Evolutionary conservation across 1,284 basidiomycete species (phyloP).

Genomic region (Mrakiaceae sp.): DNA sequence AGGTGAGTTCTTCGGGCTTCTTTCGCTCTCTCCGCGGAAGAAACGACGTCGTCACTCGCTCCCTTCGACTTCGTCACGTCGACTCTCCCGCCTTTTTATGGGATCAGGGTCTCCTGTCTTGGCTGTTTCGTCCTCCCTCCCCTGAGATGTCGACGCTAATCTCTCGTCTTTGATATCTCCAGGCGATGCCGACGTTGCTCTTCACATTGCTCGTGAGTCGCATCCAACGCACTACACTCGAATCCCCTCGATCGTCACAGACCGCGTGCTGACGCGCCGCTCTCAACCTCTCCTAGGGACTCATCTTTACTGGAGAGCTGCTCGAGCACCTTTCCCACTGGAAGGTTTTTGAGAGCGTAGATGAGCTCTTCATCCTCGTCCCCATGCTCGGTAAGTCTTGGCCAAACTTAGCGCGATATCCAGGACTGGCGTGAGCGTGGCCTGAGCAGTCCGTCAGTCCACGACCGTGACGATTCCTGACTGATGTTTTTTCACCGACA

Average conservation of each 20-base stretch:
- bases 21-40: not conserved
- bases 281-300: conserved; percentile 22
- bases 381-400: conserved; percentile 40
- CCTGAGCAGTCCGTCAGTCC: too few species aligned
- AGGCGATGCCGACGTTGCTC: conserved; percentile 39
- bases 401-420: too few species aligned
- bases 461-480: too few species aligned
- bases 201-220: conserved; percentile 30
- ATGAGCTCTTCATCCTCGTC: conserved; percentile 94
- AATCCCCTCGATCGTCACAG: too few species aligned
- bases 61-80: too few species aligned
- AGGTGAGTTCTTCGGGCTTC: not conserved
- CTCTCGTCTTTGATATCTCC: not conserved
- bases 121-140: too few species aligned
- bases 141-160: too few species aligned
- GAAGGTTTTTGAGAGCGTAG: conserved; percentile 75
- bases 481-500: not conserved
- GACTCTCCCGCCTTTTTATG: too few species aligned
- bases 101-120: too few species aligned
- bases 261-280: not conserved
- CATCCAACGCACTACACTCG: not conserved
- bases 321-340: conserved; percentile 77
- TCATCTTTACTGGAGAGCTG: conserved; percentile 79
- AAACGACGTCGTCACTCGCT: not conserved
- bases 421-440: too few species aligned